Evolutionary conservation across 2,329 filamentous ascomycete genomes (phyloP).

Genomic region (Fusarium vanettenii): DNA sequence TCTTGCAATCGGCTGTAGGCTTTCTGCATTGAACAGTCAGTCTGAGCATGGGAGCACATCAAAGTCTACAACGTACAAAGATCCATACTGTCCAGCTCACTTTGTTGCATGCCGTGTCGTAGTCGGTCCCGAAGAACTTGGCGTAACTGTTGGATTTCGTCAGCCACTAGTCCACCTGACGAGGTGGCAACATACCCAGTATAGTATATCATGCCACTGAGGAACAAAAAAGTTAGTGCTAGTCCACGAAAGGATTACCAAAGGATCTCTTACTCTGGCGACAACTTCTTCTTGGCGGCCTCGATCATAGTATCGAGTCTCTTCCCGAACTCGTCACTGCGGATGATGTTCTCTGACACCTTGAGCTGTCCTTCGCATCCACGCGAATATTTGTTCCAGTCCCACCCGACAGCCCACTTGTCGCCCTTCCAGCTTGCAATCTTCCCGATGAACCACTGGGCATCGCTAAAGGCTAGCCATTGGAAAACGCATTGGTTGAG

Average conservation of each 20-base stretch:
- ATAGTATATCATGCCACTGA: constrained; percentile 17
- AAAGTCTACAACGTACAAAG: constrained; percentile 1
- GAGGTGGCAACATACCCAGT: constrained; percentile 5
- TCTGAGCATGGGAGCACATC: not conserved
- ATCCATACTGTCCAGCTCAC: constrained; percentile 23
- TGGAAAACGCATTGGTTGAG: constrained; percentile 17
- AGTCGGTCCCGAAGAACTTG: constrained; percentile 24
- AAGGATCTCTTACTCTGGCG: not conserved
- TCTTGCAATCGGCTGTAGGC: not conserved
- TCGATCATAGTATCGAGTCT: not conserved
- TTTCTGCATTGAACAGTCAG: not conserved
- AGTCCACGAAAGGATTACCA: accelerated
- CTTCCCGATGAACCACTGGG: not conserved
- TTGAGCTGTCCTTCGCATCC: constrained; percentile 2
- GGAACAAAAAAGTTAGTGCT: not conserved
- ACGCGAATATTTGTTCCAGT: not conserved
- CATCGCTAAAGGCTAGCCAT: constrained; percentile 1
- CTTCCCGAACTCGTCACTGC: not conserved
- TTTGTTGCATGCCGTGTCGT: constrained; percentile 2
- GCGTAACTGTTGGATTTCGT: constrained; percentile 5
- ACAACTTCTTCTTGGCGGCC: constrained; percentile 6
- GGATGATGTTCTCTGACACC: constrained; percentile 1
- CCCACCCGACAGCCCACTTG: not conserved
- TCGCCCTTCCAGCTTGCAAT: constrained; percentile 1
- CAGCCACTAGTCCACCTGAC: not conserved